These are phyloP conservation scores for Cucumis sativus DNA, from an alignment of 306 rosid genomes.

Conservation along the genomic window DNA sequence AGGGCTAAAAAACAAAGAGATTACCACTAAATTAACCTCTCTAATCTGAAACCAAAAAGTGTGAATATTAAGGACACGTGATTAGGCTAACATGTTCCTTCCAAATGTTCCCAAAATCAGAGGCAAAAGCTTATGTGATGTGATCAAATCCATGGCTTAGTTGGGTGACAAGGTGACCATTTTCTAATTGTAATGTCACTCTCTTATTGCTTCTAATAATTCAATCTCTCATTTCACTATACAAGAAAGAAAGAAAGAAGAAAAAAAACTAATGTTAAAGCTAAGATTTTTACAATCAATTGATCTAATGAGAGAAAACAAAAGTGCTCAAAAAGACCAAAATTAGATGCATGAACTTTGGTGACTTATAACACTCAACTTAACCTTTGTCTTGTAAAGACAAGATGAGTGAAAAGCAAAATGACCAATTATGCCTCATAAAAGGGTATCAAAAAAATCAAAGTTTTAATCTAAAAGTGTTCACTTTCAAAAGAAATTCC, in stretches of 20 bases:
- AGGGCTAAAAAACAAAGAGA: background rate
- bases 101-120: constrained; percentile 28
- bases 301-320: background rate
- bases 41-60: constrained; percentile 10
- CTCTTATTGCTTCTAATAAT: constrained; percentile 31
- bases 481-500: background rate
- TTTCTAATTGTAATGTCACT: constrained; percentile 38
- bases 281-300: background rate
- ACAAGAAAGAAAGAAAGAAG: too few relatives aligned
- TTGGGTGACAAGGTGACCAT: constrained; percentile 51
- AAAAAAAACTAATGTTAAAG: background rate
- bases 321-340: background rate
- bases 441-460: background rate
- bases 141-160: constrained; percentile 33
- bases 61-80: constrained; percentile 17
- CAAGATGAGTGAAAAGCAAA: background rate
- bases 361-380: background rate
- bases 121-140: constrained; percentile 33
- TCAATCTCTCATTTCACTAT: constrained; percentile 14
- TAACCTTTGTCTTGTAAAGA: constrained; percentile 2
- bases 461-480: background rate
- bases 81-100: constrained; percentile 22
- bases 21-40: constrained; percentile 13
- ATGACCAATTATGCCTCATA: background rate
- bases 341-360: constrained; percentile 2